Conservation (phyloP, 768 basidiomycete genomes). For the Chalciporus sphaerocephalus region DNA sequence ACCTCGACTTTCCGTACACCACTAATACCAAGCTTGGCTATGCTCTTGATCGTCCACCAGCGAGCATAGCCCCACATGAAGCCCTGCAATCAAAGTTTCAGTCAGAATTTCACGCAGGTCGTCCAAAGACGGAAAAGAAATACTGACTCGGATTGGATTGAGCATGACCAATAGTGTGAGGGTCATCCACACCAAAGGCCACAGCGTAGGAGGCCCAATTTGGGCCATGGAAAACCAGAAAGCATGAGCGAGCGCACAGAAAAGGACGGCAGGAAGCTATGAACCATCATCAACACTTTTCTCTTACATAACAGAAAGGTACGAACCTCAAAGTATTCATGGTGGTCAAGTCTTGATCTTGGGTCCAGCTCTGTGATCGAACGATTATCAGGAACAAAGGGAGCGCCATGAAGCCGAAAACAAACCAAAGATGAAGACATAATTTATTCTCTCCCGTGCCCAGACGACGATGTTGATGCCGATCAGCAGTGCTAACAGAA, state of each 20-base stretch:
- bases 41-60: constrained; percentile 73
- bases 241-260: constrained; percentile 67
- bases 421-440: constrained; percentile 86
- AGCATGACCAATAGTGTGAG: constrained; percentile 56
- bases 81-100: constrained; percentile 44
- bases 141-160: constrained; percentile 65
- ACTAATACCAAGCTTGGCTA: constrained; percentile 60
- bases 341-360: constrained; percentile 68
- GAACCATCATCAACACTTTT: constrained; percentile 1
- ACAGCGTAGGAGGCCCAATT: constrained; percentile 67
- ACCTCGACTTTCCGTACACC: constrained; percentile 78
- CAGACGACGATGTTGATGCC: constrained; percentile 83
- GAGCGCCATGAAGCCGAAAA: not conserved
- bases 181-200: constrained; percentile 80
- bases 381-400: not conserved
- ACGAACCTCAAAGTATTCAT: constrained; percentile 67
- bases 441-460: constrained; percentile 77
- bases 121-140: not conserved
- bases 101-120: not conserved
- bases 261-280: constrained; percentile 78
- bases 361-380: constrained; percentile 56
- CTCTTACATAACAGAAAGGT: constrained; percentile 1
- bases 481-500: constrained; percentile 71
- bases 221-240: constrained; percentile 81
- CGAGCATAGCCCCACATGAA: constrained; percentile 36